A percentile compares a stretch with the other conserved stretches of the same genome.
Conservation (phyloP, 2,329 filamentous ascomycete species). For the Davidsoniella neocaledoniae region DNA sequence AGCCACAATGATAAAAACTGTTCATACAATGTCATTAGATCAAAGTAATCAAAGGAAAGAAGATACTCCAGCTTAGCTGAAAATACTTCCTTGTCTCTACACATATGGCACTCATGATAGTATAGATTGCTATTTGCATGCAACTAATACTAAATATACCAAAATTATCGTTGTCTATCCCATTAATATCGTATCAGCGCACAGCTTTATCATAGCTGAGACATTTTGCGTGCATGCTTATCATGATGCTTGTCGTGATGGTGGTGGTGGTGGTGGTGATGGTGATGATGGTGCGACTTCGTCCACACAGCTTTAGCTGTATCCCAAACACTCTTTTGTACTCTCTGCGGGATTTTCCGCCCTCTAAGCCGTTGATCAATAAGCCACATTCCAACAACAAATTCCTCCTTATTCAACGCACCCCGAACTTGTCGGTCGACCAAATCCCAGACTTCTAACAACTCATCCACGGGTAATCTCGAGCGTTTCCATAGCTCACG, state of each 20-base stretch:
- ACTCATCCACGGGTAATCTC: slow-evolving; percentile 46
- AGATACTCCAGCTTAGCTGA: too few relatives aligned
- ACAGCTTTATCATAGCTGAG: too few relatives aligned
- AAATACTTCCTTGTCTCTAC: too few relatives aligned
- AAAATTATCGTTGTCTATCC: too few relatives aligned
- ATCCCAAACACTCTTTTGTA: slow-evolving; percentile 60
- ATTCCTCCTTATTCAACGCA: slow-evolving; percentile 48
- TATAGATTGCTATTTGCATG: background rate
- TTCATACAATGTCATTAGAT: too few relatives aligned
- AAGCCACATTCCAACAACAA: slow-evolving; percentile 71
- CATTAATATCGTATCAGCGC: too few relatives aligned
- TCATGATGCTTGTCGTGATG: background rate
- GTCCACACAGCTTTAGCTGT: slow-evolving; percentile 37
- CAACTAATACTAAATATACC: background rate
- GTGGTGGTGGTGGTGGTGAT: background rate
- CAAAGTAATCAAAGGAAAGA: too few relatives aligned
- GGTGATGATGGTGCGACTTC: background rate
- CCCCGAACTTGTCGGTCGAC: slow-evolving; percentile 43
- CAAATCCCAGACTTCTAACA: slow-evolving; percentile 62
- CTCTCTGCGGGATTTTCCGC: slow-evolving; percentile 54
- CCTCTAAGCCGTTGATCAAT: slow-evolving; percentile 68
- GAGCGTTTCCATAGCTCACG: slow-evolving; percentile 62
- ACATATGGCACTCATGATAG: background rate
- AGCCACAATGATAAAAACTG: too few relatives aligned
- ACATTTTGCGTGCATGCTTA: background rate